Percentiles rank a stretch among this genome's conserved stretches.
Conservation (phyloP, 2,329 filamentous ascomycete genomes). For the Fusarium luffae region DNA sequence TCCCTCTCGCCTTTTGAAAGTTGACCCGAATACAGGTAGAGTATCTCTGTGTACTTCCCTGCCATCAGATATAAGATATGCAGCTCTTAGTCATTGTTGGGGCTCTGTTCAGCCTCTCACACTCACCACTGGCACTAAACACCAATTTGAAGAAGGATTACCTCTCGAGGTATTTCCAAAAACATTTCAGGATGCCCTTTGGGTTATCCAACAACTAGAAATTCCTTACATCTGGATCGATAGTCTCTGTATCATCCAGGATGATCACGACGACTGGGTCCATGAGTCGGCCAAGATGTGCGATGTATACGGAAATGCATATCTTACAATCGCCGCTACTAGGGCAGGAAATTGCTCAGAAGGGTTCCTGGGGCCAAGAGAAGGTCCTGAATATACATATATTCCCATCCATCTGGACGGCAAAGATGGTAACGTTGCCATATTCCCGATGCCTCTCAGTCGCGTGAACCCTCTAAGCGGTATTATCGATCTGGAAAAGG, state of each 20-base stretch:
- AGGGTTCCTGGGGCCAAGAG: background rate
- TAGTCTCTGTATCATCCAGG: background rate
- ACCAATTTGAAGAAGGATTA: rapidly evolving
- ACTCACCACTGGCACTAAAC: rapidly evolving
- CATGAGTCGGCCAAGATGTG: background rate
- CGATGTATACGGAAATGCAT: background rate
- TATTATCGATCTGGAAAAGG: no score
- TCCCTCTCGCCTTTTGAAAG: no score
- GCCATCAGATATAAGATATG: background rate
- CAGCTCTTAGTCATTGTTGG: background rate
- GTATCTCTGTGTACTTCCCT: rapidly evolving
- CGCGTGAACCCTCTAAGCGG: no score
- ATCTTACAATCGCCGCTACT: rapidly evolving
- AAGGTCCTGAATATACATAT: no score
- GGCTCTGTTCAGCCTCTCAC: background rate
- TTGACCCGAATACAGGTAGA: rapidly evolving
- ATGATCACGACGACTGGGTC: background rate
- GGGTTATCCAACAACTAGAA: rapidly evolving
- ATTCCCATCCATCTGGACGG: no score
- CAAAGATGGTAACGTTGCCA: no score
- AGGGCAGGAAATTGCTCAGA: background rate
- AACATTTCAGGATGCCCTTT: background rate
- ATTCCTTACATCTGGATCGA: background rate
- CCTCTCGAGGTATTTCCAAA: background rate
- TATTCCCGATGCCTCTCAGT: no score